Evolutionary conservation across 2,329 filamentous ascomycete species (phyloP).

Genomic region (Pyrenochaeta sp.): DNA sequence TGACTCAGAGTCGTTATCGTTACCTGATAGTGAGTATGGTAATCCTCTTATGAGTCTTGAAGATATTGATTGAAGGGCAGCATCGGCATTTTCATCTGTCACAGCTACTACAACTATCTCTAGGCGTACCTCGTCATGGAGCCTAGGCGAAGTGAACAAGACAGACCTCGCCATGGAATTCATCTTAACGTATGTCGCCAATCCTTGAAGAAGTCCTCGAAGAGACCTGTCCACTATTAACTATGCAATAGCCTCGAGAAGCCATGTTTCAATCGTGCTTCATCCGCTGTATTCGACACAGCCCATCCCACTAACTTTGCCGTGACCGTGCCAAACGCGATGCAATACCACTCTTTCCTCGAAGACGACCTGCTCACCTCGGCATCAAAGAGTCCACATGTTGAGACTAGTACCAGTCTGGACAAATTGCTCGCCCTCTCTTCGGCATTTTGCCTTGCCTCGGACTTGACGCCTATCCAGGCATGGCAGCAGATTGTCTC

Average conservation of each 20-base stretch:
- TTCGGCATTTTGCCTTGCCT: constrained; percentile 22
- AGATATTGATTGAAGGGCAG: not conserved
- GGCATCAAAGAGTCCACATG: not conserved
- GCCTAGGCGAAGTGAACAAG: constrained; percentile 8
- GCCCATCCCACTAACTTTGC: not conserved
- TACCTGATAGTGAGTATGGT: not conserved
- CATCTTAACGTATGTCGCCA: constrained; percentile 36
- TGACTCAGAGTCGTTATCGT: not conserved
- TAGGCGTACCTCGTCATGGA: not conserved
- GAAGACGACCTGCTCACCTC: not conserved
- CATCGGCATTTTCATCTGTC: not conserved
- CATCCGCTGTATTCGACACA: constrained; percentile 14
- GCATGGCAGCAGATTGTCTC: constrained; percentile 43
- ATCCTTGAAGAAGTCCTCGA: not conserved
- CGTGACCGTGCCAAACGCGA: not conserved
- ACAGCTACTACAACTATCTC: not conserved
- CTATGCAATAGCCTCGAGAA: constrained; percentile 36
- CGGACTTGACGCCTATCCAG: constrained; percentile 47
- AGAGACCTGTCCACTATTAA: not conserved
- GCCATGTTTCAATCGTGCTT: constrained; percentile 45
- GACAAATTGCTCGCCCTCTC: constrained; percentile 30
- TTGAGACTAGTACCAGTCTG: constrained; percentile 1
- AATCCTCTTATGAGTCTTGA: not conserved
- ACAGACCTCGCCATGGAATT: constrained; percentile 40
- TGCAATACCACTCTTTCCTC: not conserved